Evolutionary conservation across 768 basidiomycete genomes (phyloP).

Genomic region (Mrakia hoshinonis): DNA sequence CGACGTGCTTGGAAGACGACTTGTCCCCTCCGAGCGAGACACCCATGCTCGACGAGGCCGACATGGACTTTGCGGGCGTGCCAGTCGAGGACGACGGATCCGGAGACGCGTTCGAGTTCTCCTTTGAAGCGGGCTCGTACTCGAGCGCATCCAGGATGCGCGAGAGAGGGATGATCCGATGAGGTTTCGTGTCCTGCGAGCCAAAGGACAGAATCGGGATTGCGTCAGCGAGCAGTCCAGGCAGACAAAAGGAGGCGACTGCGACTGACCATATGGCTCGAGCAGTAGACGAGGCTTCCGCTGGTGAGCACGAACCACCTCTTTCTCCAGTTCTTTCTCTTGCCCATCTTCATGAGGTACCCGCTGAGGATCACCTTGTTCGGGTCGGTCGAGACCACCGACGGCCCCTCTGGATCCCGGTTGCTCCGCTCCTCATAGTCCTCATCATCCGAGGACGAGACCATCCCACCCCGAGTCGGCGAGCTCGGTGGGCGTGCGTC

Average conservation of each 20-base stretch:
- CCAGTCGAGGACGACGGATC: not conserved
- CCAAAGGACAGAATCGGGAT: not conserved
- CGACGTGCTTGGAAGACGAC: slow-evolving; percentile 42
- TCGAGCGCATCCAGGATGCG: slow-evolving; percentile 89
- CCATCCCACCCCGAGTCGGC: slow-evolving; percentile 15
- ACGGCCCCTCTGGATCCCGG: not conserved
- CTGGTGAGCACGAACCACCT: slow-evolving; percentile 92
- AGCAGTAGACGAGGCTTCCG: slow-evolving; percentile 76
- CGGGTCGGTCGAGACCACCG: slow-evolving; percentile 44
- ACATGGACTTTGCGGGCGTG: not conserved
- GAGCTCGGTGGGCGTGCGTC: not conserved
- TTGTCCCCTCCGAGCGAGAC: not conserved
- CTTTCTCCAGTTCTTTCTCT: slow-evolving; percentile 90
- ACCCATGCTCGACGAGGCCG: not conserved
- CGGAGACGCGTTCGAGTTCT: slow-evolving; percentile 14
- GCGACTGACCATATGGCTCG: slow-evolving; percentile 82
- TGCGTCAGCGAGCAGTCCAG: not conserved
- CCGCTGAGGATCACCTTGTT: slow-evolving; percentile 76
- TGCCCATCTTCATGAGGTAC: slow-evolving; percentile 94
- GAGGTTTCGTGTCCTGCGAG: slow-evolving; percentile 73
- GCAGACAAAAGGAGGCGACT: not conserved
- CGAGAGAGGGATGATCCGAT: slow-evolving; percentile 72
- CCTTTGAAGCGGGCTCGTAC: slow-evolving; percentile 49
- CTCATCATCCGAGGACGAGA: slow-evolving; percentile 22
- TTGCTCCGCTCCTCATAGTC: slow-evolving; percentile 6